phyloP scores from a whole-genome alignment of 345 rosid genomes.

The Citrus inodora region DNA sequence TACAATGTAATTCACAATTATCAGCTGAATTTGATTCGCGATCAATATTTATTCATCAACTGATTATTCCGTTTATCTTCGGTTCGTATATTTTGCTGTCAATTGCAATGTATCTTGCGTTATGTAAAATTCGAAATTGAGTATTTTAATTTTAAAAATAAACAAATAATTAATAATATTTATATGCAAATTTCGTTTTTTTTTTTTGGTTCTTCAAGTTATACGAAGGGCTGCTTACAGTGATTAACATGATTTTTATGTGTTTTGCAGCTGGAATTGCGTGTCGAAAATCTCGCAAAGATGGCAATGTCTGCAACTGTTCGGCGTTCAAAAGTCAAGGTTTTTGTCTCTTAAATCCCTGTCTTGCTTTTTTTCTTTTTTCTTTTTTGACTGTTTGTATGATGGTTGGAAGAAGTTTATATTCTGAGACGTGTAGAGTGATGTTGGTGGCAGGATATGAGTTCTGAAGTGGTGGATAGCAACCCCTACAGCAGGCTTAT shows the following conservation, averaged over 20 bases:
- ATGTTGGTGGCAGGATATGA: constrained; percentile 65
- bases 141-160: neutral
- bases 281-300: constrained; percentile 46
- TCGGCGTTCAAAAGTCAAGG: constrained; percentile 81
- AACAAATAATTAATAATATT: neutral
- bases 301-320: constrained; percentile 49
- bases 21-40: neutral
- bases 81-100: neutral
- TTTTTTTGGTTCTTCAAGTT: neutral
- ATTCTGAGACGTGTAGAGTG: neutral
- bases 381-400: neutral
- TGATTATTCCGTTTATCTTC: neutral
- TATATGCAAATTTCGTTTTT: neutral
- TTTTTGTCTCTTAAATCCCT: constrained; percentile 15
- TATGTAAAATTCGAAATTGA: neutral
- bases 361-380: too few species aligned
- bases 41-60: neutral
- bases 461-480: constrained; percentile 94
- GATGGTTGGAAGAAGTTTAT: neutral
- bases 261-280: constrained; percentile 51
- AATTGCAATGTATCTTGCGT: neutral
- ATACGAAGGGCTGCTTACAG: neutral
- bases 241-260: neutral
- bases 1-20: neutral
- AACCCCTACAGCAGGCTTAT: constrained; percentile 98